Conservation (phyloP, 2,329 filamentous ascomycete species). For the Aspergillus pseudoglaucus region DNA sequence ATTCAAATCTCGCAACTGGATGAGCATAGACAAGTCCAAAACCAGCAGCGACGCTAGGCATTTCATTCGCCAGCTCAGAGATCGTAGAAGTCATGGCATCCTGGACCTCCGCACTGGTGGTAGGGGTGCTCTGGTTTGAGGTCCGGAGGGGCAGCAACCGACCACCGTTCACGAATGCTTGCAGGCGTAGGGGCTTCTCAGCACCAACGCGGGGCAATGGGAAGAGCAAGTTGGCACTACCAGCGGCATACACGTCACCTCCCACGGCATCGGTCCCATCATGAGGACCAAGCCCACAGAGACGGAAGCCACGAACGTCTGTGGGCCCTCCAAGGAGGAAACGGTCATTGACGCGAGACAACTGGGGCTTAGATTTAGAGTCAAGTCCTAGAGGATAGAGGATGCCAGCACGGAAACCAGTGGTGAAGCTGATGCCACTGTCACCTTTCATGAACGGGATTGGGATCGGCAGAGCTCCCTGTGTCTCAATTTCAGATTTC, state of each 20-base stretch:
- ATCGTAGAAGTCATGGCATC: conserved; percentile 53
- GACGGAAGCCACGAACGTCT: conserved; percentile 87
- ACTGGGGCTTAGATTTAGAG: conserved; percentile 47
- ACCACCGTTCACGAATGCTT: conserved; percentile 87
- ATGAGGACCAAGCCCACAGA: conserved; percentile 80
- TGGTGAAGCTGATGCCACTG: conserved; percentile 76
- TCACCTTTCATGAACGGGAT: conserved; percentile 62
- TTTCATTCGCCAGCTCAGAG: conserved; percentile 62
- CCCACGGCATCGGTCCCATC: conserved; percentile 82
- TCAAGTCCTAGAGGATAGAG: conserved; percentile 73
- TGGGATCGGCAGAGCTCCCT: conserved; percentile 66
- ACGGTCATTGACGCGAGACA: conserved; percentile 83
- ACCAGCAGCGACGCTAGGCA: conserved; percentile 81
- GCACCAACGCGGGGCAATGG: conserved; percentile 76
- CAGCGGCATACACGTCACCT: conserved; percentile 86
- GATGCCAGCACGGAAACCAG: conserved; percentile 71
- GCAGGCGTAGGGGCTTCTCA: conserved; percentile 77
- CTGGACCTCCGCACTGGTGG: conserved; percentile 42
- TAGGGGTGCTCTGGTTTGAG: conserved; percentile 41
- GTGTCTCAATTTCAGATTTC: conserved; percentile 81
- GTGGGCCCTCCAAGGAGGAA: conserved; percentile 93
- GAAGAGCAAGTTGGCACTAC: conserved; percentile 75
- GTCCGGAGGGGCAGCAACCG: conserved; percentile 70
- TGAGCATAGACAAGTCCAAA: conserved; percentile 92
- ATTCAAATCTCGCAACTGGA: conserved; percentile 83